Conservation (phyloP, 2,329 filamentous ascomycete species). For the Sporothrix sp. region DNA sequence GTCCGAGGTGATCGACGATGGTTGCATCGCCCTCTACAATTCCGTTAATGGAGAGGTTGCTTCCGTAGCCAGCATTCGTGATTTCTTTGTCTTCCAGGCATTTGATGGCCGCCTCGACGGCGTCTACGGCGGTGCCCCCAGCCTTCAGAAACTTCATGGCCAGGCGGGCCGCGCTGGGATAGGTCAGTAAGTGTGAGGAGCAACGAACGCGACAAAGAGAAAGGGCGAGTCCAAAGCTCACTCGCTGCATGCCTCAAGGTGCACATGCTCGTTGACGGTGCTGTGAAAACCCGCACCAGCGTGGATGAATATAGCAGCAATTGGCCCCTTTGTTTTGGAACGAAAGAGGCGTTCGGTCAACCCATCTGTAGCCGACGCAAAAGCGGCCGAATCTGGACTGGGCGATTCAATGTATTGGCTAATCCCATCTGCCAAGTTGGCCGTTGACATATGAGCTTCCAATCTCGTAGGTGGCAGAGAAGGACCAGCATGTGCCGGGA, state of each 20-base stretch:
- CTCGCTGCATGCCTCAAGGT: conserved; percentile 82
- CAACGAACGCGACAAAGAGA: not conserved
- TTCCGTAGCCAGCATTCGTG: conserved; percentile 93
- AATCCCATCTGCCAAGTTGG: not conserved
- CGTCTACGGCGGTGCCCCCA: conserved; percentile 74
- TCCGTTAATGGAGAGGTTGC: conserved; percentile 85
- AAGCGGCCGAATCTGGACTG: not conserved
- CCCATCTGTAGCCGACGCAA: conserved; percentile 14
- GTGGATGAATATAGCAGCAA: conserved; percentile 77
- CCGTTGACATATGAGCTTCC: too few relatives aligned
- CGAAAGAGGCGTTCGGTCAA: conserved; percentile 22
- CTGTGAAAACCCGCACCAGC: conserved; percentile 94
- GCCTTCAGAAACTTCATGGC: conserved; percentile 73
- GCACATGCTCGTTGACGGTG: conserved; percentile 69
- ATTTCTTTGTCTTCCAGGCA: conserved; percentile 88
- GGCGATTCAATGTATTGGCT: not conserved
- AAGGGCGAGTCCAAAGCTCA: conserved; percentile 37
- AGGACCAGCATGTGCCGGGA: too few relatives aligned
- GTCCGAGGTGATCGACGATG: conserved; percentile 79
- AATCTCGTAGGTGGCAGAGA: too few relatives aligned
- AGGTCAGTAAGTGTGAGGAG: conserved; percentile 1
- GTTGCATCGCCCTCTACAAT: conserved; percentile 91
- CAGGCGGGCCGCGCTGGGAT: conserved; percentile 62
- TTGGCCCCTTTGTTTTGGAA: conserved; percentile 15
- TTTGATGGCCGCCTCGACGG: conserved; percentile 80